Base-by-base conservation (phyloP, 2,329 filamentous ascomycete genomes). In the Xylariales sp. region DNA sequence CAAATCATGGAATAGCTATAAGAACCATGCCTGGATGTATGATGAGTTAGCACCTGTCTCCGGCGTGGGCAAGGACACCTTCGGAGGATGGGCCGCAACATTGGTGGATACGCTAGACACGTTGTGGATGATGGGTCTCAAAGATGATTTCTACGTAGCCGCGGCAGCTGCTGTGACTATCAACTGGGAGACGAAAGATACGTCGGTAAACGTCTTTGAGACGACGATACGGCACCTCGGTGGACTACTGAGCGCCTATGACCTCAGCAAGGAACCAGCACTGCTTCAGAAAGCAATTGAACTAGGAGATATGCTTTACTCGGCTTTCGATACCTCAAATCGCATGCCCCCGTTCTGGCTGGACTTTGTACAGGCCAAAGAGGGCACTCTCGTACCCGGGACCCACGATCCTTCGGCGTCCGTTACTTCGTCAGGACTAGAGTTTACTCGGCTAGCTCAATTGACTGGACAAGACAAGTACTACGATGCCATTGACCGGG, bases 401-500 rank as follows among this genome's bases (percentile, higher is more conserved):
- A 55, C 52, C 12, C 55, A 57, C 25, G 65, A 66, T 29, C 57
- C 61, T 2, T 61, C 62, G 3, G 63, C 66, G 0, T 55, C 59
- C 1, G 58, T 63, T 2, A 82, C 82, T 11, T 85, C 82, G 4
- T 68, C 87, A 32, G 79, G 74, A 4, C 60, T 88, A 47, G 84
- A 89, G 54, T 86, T 88, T 56, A 86, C 80, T 4, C 71, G 83
- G 6, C 63, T 88, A 32, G 73, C 81, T 4, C 83, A 88, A 56
- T 65, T 88, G 42, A 87, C 84, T 0, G 78, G 76, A 40, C 69
- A 87, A 44, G 59, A 73, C 42, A 85, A 80, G 52, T 88, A 84
- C 61, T 88, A 82, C 55, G 86, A 90, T 57, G 86, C 86, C 1
- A 75, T 88, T 42, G 81, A 83, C 43, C 76, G 85, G 8, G 78